Percentiles rank a stretch among this genome's conserved stretches.
Conservation (phyloP, 129 eudicot species). For the Rutidosis leptorrhynchoides region DNA sequence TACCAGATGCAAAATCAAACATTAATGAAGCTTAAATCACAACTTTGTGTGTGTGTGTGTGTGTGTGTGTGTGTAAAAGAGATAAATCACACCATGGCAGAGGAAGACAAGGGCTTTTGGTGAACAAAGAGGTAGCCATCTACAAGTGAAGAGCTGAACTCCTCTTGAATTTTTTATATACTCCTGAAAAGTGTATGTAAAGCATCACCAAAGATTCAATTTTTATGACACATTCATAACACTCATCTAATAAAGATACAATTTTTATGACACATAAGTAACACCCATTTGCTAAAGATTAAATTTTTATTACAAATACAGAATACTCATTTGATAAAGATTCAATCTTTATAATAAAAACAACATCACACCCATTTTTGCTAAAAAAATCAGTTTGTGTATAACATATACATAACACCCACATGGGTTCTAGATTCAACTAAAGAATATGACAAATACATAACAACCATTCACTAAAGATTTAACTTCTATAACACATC, state of each 20-base stretch:
- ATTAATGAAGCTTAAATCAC: not conserved
- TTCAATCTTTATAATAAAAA: not conserved
- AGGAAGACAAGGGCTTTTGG: constrained; percentile 95
- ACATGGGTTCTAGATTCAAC: no score
- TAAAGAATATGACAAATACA: not conserved
- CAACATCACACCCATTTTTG: constrained; percentile 2
- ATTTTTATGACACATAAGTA: not conserved
- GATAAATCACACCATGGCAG: constrained; percentile 63
- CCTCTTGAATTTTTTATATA: constrained; percentile 76
- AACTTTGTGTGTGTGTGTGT: not conserved
- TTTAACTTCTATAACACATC: not conserved
- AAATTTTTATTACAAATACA: not conserved
- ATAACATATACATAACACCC: not conserved
- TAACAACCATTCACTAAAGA: not conserved
- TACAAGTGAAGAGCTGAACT: constrained; percentile 77
- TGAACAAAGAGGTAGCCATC: constrained; percentile 88
- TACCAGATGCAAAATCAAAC: constrained; percentile 8
- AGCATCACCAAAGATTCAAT: constrained; percentile 22
- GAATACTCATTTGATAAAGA: not conserved
- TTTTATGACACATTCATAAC: not conserved
- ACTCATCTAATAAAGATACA: constrained; percentile 7
- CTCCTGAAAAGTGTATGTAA: constrained; percentile 41
- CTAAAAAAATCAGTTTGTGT: not conserved
- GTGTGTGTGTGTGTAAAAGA: not conserved
- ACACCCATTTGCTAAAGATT: not conserved